A percentile compares a stretch with the other conserved stretches of the same genome.
These are phyloP conservation scores for Lindgomyces ingoldianus DNA, from an alignment of 495 filamentous ascomycete genomes.

Conservation along the genomic window DNA sequence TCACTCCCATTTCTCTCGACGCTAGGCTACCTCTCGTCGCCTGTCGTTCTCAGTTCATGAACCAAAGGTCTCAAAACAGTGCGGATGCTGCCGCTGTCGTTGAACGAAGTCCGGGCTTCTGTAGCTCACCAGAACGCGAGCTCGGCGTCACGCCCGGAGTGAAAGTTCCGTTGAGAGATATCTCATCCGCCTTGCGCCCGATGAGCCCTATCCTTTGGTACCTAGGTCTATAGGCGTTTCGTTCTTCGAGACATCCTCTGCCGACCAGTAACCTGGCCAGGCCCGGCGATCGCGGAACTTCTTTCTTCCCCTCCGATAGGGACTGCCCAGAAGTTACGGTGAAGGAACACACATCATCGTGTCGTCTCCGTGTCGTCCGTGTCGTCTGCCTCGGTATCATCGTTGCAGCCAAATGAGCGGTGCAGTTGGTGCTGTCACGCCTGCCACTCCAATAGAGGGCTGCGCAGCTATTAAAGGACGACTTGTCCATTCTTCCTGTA, in stretches of 20 bases:
- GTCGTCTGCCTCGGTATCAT: conserved; percentile 12
- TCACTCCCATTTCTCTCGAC: not conserved
- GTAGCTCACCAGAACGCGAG: no score
- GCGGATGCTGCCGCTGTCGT: not conserved
- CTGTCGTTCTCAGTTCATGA: not conserved
- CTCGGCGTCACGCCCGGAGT: conserved; percentile 2
- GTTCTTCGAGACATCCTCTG: no score
- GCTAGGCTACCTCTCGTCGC: not conserved
- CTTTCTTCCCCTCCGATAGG: not conserved
- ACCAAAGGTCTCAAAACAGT: not conserved
- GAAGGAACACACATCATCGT: not conserved
- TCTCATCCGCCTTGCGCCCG: no score
- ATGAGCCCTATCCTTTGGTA: no score
- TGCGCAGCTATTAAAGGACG: conserved; percentile 6
- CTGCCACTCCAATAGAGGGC: conserved; percentile 6
- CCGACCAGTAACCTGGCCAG: no score
- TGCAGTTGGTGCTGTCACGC: conserved; percentile 7
- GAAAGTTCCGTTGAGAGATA: not conserved
- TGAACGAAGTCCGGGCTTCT: not conserved
- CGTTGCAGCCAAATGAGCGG: conserved; percentile 5
- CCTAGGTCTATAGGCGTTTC: no score
- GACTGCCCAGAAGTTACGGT: not conserved
- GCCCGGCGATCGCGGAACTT: not conserved
- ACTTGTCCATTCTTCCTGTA: no score
- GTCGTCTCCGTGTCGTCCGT: not conserved